phyloP scores from a whole-genome alignment of 257 asterid genomes.

The Petrea volubilis region DNA sequence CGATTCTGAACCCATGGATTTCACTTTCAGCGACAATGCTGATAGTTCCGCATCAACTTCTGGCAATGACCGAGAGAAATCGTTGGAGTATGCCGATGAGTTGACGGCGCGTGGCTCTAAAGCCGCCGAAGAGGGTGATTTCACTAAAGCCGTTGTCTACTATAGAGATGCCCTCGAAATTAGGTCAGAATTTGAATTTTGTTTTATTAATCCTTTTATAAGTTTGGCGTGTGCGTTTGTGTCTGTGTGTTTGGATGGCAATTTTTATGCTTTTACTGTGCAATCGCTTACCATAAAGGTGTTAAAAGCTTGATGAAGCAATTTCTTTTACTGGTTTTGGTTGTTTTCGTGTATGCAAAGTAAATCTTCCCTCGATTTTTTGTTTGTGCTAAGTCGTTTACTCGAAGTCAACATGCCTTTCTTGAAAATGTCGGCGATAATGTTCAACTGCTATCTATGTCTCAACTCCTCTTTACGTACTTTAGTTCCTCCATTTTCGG shows the following conservation, averaged over 20 bases:
- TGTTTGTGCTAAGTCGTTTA: too few relatives aligned
- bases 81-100: constrained; percentile 65
- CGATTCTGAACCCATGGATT: constrained; percentile 53
- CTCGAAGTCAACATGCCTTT: too few relatives aligned
- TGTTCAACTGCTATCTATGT: too few relatives aligned
- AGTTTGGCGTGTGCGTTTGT: too few relatives aligned
- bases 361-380: too few relatives aligned
- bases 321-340: not conserved
- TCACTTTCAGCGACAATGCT: constrained; percentile 52
- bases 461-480: too few relatives aligned
- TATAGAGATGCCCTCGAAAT: constrained; percentile 96
- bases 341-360: too few relatives aligned
- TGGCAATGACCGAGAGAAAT: constrained; percentile 48
- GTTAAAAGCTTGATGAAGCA: not conserved
- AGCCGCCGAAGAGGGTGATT: constrained; percentile 71
- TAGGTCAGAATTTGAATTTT: too few relatives aligned
- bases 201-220: too few relatives aligned
- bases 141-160: constrained; percentile 76
- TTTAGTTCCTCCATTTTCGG: too few relatives aligned
- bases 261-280: not conserved
- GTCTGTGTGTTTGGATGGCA: not conserved
- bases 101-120: constrained; percentile 59
- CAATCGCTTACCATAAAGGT: too few relatives aligned
- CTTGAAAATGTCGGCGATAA: too few relatives aligned
- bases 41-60: constrained; percentile 30